Conservation (phyloP, 805 yeast species). For the Saturnispora zaruensis region DNA sequence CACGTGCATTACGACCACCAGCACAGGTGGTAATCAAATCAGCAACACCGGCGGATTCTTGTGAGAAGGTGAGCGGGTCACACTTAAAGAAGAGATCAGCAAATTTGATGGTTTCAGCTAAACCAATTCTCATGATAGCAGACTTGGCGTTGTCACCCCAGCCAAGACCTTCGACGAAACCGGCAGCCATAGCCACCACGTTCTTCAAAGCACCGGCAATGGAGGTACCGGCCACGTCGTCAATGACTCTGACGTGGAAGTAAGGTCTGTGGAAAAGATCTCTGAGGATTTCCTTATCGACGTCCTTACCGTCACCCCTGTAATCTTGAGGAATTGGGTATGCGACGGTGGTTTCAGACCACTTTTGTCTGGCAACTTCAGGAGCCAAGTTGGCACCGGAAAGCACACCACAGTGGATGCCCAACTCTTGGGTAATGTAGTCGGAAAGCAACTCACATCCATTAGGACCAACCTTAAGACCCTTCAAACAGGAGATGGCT, state of each 20-base stretch:
- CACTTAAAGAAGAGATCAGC: constrained; percentile 77
- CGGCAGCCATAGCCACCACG: constrained; percentile 92
- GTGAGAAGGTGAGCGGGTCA: constrained; percentile 72
- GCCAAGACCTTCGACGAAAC: constrained; percentile 93
- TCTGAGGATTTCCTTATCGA: constrained; percentile 64
- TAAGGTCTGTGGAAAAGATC: constrained; percentile 93
- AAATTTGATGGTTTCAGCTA: constrained; percentile 82
- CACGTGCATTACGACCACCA: constrained; percentile 94
- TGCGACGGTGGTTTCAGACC: constrained; percentile 98
- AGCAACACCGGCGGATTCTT: constrained; percentile 96
- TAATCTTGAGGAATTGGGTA: constrained; percentile 67
- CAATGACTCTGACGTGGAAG: constrained; percentile 90
- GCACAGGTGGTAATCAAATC: constrained; percentile 96
- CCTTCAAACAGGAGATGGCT: constrained; percentile 94
- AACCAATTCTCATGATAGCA: constrained; percentile 93
- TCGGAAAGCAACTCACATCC: constrained; percentile 82
- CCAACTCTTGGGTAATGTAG: constrained; percentile 69
- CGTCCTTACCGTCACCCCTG: constrained; percentile 58
- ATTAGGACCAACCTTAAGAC: constrained; percentile 76
- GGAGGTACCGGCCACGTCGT: constrained; percentile 93
- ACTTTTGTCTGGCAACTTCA: constrained; percentile 89
- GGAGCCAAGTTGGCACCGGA: constrained; percentile 97
- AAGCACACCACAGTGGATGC: constrained; percentile 89
- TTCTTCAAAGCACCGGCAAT: constrained; percentile 96
- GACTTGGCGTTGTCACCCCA: constrained; percentile 99